These are phyloP conservation scores for Pezicula radicicola DNA, from an alignment of 2,329 filamentous ascomycete species.

Conservation along the genomic window DNA sequence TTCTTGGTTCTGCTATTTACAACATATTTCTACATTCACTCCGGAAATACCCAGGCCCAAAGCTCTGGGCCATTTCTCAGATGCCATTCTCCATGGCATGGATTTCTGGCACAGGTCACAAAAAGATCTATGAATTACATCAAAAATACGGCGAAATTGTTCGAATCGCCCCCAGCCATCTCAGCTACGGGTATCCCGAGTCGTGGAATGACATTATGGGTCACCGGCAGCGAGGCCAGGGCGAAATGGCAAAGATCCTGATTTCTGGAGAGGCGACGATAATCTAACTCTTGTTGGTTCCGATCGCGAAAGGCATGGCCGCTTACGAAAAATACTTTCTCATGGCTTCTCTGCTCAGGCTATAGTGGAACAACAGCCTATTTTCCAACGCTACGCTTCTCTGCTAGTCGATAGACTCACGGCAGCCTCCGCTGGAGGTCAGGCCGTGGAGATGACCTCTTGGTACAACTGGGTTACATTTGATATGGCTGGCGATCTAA, in stretches of 20 bases:
- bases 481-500: slow-evolving; percentile 25
- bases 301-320: too few species aligned
- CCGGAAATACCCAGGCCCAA: slow-evolving; percentile 11
- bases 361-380: slow-evolving; percentile 21
- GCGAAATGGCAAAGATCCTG: too few species aligned
- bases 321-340: too few species aligned
- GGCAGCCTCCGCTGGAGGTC: slow-evolving; percentile 21
- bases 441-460: slow-evolving; percentile 21
- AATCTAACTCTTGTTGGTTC: too few species aligned
- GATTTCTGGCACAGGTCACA: too few species aligned
- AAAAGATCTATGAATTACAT: slow-evolving; percentile 2
- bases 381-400: slow-evolving; percentile 28
- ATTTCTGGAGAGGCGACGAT: too few species aligned
- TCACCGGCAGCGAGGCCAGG: too few species aligned
- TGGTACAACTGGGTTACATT: slow-evolving; percentile 26
- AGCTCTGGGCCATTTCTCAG: too few species aligned
- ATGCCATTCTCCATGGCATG: too few species aligned
- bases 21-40: slow-evolving; percentile 1
- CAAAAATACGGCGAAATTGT: slow-evolving; percentile 23
- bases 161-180: slow-evolving; percentile 23
- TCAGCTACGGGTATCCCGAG: slow-evolving; percentile 19
- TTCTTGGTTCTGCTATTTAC: too few species aligned
- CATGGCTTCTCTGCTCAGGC: too few species aligned
- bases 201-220: slow-evolving; percentile 18
- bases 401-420: slow-evolving; percentile 12